Percentiles rank a stretch among this genome's conserved stretches.
Conservation (phyloP, 2,329 filamentous ascomycete species). For the Ophiocordyceps camponoti-leonardi region DNA sequence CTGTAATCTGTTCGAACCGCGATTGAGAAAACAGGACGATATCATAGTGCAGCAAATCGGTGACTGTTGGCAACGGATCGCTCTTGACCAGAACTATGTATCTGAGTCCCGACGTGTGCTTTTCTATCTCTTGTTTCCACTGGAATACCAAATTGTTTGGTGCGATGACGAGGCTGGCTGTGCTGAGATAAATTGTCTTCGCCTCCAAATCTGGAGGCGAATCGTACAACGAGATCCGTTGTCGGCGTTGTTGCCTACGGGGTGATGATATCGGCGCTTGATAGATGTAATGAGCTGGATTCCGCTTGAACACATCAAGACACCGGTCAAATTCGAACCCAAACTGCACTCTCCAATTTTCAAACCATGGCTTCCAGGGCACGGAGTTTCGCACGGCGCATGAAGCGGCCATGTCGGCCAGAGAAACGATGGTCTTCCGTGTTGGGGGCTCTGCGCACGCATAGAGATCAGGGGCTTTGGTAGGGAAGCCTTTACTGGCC, state of each 20-base stretch:
- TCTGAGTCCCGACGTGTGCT: slow-evolving; percentile 53
- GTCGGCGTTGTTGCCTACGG: too few species aligned
- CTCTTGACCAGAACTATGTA: slow-evolving; percentile 44
- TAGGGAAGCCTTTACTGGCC: slow-evolving; percentile 53
- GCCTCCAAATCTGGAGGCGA: not conserved
- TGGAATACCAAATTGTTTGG: slow-evolving; percentile 72
- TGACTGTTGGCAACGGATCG: slow-evolving; percentile 35
- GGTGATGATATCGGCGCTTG: slow-evolving; percentile 16
- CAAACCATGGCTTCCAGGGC: slow-evolving; percentile 53
- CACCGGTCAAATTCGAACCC: slow-evolving; percentile 37
- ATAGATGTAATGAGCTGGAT: slow-evolving; percentile 42
- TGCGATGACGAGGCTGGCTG: slow-evolving; percentile 60
- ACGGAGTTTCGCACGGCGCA: slow-evolving; percentile 47
- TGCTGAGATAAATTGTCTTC: slow-evolving; percentile 41
- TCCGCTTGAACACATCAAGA: slow-evolving; percentile 35
- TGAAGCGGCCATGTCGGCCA: slow-evolving; percentile 63
- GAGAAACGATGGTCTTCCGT: slow-evolving; percentile 34
- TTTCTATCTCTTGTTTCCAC: slow-evolving; percentile 65
- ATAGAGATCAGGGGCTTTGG: slow-evolving; percentile 47
- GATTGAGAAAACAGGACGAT: slow-evolving; percentile 61
- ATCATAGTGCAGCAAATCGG: slow-evolving; percentile 49
- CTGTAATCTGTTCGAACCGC: slow-evolving; percentile 47
- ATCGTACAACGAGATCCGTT: not conserved
- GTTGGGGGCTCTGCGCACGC: slow-evolving; percentile 20
- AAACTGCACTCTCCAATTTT: slow-evolving; percentile 23